Conservation (phyloP, 2,329 filamentous ascomycete species). For the Metarhizium guizhouense region DNA sequence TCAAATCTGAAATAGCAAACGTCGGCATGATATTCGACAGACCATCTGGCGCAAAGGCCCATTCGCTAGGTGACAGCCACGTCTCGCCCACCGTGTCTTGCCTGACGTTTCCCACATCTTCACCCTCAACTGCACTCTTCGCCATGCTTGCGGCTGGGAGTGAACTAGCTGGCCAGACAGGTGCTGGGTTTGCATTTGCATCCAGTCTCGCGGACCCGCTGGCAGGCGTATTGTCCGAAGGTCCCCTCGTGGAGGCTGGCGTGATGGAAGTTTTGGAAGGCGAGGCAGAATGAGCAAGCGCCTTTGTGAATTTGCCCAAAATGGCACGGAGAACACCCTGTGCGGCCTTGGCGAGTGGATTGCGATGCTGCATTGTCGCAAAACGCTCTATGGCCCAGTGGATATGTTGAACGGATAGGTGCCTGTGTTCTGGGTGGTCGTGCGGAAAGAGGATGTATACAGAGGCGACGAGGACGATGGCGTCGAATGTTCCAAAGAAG, state of each 20-base stretch:
- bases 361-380: constrained; percentile 43
- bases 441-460: constrained; percentile 53
- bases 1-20: constrained; percentile 47
- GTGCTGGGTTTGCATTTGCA: neutral
- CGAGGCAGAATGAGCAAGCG: constrained; percentile 25
- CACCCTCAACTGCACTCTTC: neutral
- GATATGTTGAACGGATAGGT: constrained; percentile 44
- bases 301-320: constrained; percentile 42
- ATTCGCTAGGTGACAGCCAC: constrained; percentile 16
- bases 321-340: constrained; percentile 47
- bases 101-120: neutral
- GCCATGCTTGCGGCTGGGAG: neutral
- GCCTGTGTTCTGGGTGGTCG: constrained; percentile 40
- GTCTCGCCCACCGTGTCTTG: neutral
- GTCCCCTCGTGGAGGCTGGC: constrained; percentile 4
- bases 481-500: constrained; percentile 57
- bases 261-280: constrained; percentile 10
- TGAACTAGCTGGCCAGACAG: neutral
- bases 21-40: constrained; percentile 44
- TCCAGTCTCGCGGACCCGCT: neutral
- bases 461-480: constrained; percentile 50
- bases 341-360: constrained; percentile 44
- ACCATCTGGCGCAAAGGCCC: constrained; percentile 35
- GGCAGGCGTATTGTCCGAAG: neutral
- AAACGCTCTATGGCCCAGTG: constrained; percentile 52